These are phyloP conservation scores for Leavenworthia alabamica DNA, from an alignment of 345 rosid genomes.

Conservation along the genomic window DNA sequence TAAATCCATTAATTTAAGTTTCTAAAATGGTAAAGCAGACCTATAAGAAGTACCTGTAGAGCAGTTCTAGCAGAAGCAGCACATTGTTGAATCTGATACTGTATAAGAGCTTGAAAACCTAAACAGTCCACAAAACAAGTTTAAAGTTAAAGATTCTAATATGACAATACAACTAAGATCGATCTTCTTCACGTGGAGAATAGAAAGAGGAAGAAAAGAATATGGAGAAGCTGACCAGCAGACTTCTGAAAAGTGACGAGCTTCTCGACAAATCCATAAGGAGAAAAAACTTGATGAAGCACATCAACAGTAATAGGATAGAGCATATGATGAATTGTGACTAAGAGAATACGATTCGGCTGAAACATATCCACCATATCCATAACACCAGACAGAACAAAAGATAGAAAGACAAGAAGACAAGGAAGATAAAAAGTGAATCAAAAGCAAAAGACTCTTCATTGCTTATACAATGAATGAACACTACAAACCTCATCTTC, in stretches of 20 bases:
- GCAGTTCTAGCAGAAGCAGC: constrained; percentile 80
- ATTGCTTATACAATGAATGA: neutral
- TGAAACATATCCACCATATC: constrained; percentile 54
- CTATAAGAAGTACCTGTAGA: constrained; percentile 55
- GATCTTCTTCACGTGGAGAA: no score
- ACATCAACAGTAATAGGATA: constrained; percentile 95
- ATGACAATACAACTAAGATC: no score
- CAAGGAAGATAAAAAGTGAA: constrained; percentile 37
- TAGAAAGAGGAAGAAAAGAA: constrained; percentile 35
- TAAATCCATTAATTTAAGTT: neutral
- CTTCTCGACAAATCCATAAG: constrained; percentile 92
- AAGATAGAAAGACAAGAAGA: constrained; percentile 52
- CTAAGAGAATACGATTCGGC: constrained; percentile 94
- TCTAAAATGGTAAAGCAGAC: neutral
- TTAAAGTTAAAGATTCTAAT: neutral
- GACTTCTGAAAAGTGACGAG: constrained; percentile 97
- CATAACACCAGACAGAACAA: constrained; percentile 53
- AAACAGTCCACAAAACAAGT: constrained; percentile 14
- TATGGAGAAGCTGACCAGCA: constrained; percentile 81
- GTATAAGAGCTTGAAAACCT: constrained; percentile 99
- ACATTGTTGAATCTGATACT: constrained; percentile 65
- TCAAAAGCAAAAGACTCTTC: constrained; percentile 20
- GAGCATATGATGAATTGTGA: constrained; percentile 90
- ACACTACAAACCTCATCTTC: constrained; percentile 83
- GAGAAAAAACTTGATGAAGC: constrained; percentile 92